Percentiles rank a stretch among this genome's conserved stretches.
Conservation (phyloP, 139 green algal genomes). For the Micractinium conductrix region DNA sequence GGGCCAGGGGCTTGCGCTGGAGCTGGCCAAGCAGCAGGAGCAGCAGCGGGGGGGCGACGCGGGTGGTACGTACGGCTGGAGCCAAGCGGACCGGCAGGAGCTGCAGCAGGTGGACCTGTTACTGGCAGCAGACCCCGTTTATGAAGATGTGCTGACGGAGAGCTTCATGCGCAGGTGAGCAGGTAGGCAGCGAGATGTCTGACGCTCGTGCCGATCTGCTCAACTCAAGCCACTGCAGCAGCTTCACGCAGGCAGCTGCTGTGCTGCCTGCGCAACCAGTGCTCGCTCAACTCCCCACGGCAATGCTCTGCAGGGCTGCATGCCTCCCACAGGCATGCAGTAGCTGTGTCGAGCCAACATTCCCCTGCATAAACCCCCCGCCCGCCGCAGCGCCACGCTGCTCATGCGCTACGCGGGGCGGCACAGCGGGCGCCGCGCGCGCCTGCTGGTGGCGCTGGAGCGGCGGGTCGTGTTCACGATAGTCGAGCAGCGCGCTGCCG, state of each 20-base stretch:
- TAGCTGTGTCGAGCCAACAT: too few relatives aligned
- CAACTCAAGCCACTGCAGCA: too few relatives aligned
- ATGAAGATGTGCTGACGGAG: constrained; percentile 28
- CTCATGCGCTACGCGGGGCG: constrained; percentile 8
- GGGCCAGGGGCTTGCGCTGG: not conserved
- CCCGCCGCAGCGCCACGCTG: not conserved
- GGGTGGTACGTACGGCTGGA: not conserved
- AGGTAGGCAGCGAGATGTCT: too few relatives aligned
- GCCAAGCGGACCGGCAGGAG: not conserved
- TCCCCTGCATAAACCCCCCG: too few relatives aligned
- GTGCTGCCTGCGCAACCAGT: too few relatives aligned
- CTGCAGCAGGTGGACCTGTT: constrained; percentile 11
- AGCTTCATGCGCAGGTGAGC: constrained; percentile 25
- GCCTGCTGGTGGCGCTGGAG: constrained; percentile 35
- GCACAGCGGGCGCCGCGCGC: not conserved
- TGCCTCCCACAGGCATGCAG: too few relatives aligned
- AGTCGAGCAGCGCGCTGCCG: not conserved
- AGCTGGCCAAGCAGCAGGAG: not conserved
- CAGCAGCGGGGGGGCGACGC: not conserved
- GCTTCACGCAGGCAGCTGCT: too few relatives aligned
- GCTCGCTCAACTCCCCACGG: too few relatives aligned
- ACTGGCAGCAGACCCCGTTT: constrained; percentile 28
- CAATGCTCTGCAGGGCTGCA: too few relatives aligned
- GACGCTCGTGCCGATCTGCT: too few relatives aligned
- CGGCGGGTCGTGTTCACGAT: constrained; percentile 26